Percentiles rank a stretch among this genome's conserved stretches.
These are phyloP conservation scores for Dryadomyces quercivorus DNA, from an alignment of 2,329 filamentous ascomycete species.

Conservation along the genomic window DNA sequence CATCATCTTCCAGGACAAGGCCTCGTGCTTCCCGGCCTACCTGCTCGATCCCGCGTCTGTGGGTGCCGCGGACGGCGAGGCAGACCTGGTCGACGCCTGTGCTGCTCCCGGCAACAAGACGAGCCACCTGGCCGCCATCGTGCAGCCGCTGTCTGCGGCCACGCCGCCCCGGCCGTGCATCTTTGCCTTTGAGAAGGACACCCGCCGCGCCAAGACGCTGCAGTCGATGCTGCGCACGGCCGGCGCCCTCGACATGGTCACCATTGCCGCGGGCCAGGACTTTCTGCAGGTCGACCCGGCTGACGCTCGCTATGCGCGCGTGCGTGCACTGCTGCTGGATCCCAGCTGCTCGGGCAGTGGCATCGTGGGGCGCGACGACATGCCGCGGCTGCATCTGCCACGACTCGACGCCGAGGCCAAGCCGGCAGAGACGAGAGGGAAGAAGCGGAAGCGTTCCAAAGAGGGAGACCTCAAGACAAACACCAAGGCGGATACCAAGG, in stretches of 20 bases:
- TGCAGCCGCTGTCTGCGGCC: constrained; percentile 25
- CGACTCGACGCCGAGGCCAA: constrained; percentile 14
- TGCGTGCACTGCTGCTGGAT: constrained; percentile 76
- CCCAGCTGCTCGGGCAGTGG: constrained; percentile 94
- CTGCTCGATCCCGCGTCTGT: constrained; percentile 54
- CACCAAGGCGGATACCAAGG: neutral
- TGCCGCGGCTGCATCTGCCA: constrained; percentile 52
- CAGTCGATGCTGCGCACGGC: constrained; percentile 75
- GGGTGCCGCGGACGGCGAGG: neutral
- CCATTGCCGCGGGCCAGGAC: constrained; percentile 63
- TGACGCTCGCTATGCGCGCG: constrained; percentile 48
- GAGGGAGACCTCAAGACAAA: neutral
- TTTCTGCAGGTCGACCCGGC: constrained; percentile 66
- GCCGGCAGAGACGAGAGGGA: constrained; percentile 15
- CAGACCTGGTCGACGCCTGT: constrained; percentile 77
- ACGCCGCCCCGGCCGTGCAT: constrained; percentile 27
- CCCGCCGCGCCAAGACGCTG: constrained; percentile 57
- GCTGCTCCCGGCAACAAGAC: constrained; percentile 97
- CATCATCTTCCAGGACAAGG: constrained; percentile 90
- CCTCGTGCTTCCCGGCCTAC: constrained; percentile 91
- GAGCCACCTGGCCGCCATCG: constrained; percentile 74
- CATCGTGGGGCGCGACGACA: constrained; percentile 78
- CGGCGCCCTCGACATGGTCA: constrained; percentile 48
- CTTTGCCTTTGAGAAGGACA: constrained; percentile 70
- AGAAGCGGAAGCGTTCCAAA: constrained; percentile 31